These are phyloP conservation scores for Exophiala calicioides DNA, from an alignment of 2,329 filamentous ascomycete species.

Conservation along the genomic window DNA sequence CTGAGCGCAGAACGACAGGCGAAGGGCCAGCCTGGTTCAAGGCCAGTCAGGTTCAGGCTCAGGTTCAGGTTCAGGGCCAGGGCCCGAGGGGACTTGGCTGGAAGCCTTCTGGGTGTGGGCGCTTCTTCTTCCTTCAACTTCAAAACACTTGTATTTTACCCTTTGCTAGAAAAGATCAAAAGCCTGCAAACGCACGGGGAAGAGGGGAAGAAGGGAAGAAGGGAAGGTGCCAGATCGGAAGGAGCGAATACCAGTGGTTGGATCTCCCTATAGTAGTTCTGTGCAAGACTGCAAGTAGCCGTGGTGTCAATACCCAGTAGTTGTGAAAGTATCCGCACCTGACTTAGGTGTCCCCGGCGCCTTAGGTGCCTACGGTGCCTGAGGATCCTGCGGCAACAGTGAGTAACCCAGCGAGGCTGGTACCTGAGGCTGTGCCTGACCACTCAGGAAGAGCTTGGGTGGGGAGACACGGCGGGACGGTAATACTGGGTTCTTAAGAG, in stretches of 20 bases:
- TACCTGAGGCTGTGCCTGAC: slow-evolving; percentile 10
- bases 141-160: slow-evolving; percentile 26
- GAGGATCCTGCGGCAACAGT: no score
- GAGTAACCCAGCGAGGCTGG: slow-evolving; percentile 4
- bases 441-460: no score
- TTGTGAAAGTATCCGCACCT: no score
- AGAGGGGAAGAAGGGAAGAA: background rate
- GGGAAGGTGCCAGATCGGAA: background rate
- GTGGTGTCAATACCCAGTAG: no score
- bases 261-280: no score
- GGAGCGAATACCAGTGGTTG: background rate
- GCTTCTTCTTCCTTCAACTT: slow-evolving; percentile 19
- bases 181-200: background rate
- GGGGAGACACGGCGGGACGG: background rate
- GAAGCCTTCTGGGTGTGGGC: slow-evolving; percentile 17
- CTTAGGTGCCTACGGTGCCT: no score
- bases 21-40: no score
- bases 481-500: no score
- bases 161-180: slow-evolving; percentile 19
- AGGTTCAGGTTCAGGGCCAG: slow-evolving; percentile 1
- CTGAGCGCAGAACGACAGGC: slow-evolving; percentile 7
- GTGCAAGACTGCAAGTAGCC: no score
- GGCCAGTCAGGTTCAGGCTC: slow-evolving; percentile 3
- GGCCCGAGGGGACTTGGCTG: slow-evolving; percentile 16
- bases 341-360: no score